Percentiles rank a stretch among this genome's conserved stretches.
Conservation (phyloP, 108 stramenopile species). For the Nitzschia putrida region DNA sequence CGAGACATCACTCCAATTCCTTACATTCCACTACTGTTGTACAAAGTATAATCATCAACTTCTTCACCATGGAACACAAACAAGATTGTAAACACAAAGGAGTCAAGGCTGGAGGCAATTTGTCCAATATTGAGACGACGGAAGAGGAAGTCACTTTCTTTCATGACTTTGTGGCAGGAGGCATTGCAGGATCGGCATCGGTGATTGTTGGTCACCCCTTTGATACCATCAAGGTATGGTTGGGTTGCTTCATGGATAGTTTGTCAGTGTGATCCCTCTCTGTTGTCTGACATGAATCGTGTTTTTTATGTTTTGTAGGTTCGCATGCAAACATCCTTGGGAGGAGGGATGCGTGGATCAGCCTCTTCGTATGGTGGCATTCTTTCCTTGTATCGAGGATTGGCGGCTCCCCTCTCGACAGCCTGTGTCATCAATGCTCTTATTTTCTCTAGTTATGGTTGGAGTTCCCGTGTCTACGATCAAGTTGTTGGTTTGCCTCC, state of each 20-base stretch:
- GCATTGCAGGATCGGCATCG: conserved; percentile 79
- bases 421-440: conserved; percentile 87
- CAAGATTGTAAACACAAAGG: conserved; percentile 37
- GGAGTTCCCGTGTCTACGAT: conserved; percentile 72
- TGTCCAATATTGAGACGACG: conserved; percentile 15
- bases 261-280: too few relatives aligned
- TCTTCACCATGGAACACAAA: conserved; percentile 33
- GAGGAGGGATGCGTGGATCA: conserved; percentile 7
- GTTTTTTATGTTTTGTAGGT: conserved; percentile 11
- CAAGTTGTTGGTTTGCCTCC: conserved; percentile 25
- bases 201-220: conserved; percentile 91
- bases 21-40: too few relatives aligned
- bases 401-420: conserved; percentile 78
- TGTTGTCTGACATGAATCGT: too few relatives aligned
- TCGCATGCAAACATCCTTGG: conserved; percentile 39
- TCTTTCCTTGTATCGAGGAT: conserved; percentile 85
- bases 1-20: too few relatives aligned
- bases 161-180: conserved; percentile 84
- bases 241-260: conserved; percentile 11
- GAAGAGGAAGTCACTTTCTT: conserved; percentile 61
- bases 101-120: neutral
- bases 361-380: conserved; percentile 46
- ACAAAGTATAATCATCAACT: too few relatives aligned
- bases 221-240: conserved; percentile 86
- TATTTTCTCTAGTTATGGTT: conserved; percentile 85